phyloP scores from a whole-genome alignment of 441 rosid species.

The Mallotus japonicus region DNA sequence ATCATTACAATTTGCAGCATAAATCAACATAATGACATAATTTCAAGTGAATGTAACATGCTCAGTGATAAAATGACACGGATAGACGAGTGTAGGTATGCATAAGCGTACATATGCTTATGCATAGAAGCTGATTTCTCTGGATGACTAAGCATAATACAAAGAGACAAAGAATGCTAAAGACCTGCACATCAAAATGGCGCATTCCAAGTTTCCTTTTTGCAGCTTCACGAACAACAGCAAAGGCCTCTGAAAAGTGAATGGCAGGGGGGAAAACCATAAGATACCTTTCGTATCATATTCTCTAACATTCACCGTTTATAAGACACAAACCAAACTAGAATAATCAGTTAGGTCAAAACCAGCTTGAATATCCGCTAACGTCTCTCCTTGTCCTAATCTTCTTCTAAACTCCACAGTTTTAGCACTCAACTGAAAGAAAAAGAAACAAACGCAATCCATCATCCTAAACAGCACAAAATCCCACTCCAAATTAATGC shows the following conservation, averaged over 20 bases:
- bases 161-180: constrained; percentile 3
- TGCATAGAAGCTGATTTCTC: not conserved
- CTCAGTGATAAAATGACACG: not conserved
- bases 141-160: not conserved
- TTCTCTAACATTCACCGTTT: not conserved
- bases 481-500: not conserved
- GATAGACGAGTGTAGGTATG: not conserved
- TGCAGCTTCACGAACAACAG: constrained; percentile 98
- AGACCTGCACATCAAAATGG: constrained; percentile 97
- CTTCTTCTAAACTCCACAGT: constrained; percentile 72
- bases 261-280: not conserved
- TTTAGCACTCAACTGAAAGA: constrained; percentile 63
- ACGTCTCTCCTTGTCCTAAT: constrained; percentile 57
- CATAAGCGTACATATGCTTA: not conserved
- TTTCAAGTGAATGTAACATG: constrained; percentile 1
- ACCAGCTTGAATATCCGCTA: constrained; percentile 93
- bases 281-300: not conserved
- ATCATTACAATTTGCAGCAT: constrained; percentile 28
- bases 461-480: constrained; percentile 20
- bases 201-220: constrained; percentile 97
- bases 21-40: constrained; percentile 17
- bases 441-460: constrained; percentile 15
- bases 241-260: constrained; percentile 68
- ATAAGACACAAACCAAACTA: constrained; percentile 16
- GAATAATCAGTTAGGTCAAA: constrained; percentile 24